A percentile compares a stretch with the other conserved stretches of the same genome.
Evolutionary conservation across 805 yeast genomes (phyloP).

Genomic region (Priceomyces medius): DNA sequence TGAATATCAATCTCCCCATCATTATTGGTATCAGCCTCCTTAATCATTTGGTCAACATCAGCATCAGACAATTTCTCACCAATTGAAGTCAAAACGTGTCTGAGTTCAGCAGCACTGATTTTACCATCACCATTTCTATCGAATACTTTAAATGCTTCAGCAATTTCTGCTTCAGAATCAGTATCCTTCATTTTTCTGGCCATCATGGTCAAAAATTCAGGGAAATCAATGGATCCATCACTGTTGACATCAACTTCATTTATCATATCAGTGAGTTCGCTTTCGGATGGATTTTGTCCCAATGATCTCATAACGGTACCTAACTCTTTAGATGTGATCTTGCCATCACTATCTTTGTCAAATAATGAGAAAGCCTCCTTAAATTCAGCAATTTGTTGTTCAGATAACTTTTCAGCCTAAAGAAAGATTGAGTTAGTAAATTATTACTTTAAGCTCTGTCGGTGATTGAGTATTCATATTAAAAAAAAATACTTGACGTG

Average conservation of each 20-base stretch:
- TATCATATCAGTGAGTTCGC: conserved; percentile 94
- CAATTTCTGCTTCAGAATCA: conserved; percentile 94
- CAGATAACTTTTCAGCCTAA: conserved; percentile 85
- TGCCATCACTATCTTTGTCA: conserved; percentile 96
- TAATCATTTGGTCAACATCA: conserved; percentile 95
- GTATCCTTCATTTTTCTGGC: conserved; percentile 84
- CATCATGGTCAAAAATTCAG: conserved; percentile 47
- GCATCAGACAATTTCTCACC: conserved; percentile 96
- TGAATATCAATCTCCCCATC: conserved; percentile 97
- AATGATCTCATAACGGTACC: conserved; percentile 99
- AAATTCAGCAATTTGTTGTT: conserved; percentile 94
- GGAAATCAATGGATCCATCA: conserved; percentile 66
- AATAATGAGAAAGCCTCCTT: conserved; percentile 97
- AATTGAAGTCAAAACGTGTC: conserved; percentile 94
- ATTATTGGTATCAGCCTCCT: conserved; percentile 92
- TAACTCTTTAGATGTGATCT: conserved; percentile 90
- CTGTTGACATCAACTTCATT: conserved; percentile 96
- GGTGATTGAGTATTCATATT: no score
- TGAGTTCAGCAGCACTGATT: conserved; percentile 93
- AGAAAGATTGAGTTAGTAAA: background rate
- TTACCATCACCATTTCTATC: conserved; percentile 96
- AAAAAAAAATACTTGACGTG: no score
- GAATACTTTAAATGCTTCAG: conserved; percentile 97
- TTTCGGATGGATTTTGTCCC: conserved; percentile 95
- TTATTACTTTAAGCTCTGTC: background rate